Percentiles rank a stretch among this genome's conserved stretches.
These are phyloP conservation scores for Candida broadrunensis DNA, from an alignment of 805 yeast genomes.

Conservation along the genomic window DNA sequence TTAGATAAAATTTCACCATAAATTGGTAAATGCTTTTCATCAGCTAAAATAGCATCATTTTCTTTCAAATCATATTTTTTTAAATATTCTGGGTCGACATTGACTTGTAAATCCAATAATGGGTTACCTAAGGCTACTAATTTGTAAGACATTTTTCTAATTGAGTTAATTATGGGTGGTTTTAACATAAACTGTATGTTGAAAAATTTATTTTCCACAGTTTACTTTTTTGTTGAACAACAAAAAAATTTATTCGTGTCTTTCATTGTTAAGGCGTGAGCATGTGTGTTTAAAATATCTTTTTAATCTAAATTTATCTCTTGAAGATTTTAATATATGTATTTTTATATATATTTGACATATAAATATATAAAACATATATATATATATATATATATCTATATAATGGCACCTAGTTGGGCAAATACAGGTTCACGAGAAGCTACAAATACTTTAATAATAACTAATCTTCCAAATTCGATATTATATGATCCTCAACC, in stretches of 20 bases:
- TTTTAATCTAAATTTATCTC: too few species aligned
- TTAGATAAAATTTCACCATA: conserved; percentile 70
- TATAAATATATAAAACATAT: too few species aligned
- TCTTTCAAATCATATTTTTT: conserved; percentile 81
- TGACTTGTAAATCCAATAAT: conserved; percentile 80
- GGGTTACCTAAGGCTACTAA: conserved; percentile 92
- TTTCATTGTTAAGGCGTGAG: too few species aligned
- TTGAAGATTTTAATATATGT: too few species aligned
- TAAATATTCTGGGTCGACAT: conserved; percentile 64
- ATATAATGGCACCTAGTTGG: too few species aligned
- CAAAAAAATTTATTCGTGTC: neutral
- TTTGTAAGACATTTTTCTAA: conserved; percentile 50
- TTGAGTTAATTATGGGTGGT: conserved; percentile 1
- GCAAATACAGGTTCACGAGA: conserved; percentile 9
- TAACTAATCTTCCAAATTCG: conserved; percentile 23
- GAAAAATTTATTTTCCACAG: too few species aligned
- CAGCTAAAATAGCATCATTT: conserved; percentile 89
- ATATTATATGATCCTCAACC: conserved; percentile 23
- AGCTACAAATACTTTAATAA: conserved; percentile 35
- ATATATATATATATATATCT: too few species aligned
- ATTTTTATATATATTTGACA: too few species aligned
- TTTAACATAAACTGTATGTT: neutral
- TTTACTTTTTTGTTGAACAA: too few species aligned
- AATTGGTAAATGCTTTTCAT: conserved; percentile 81
- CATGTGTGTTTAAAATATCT: too few species aligned